Base-by-base conservation (phyloP, 2,329 filamentous ascomycete species). In the Aspergillus novofumigatus region DNA sequence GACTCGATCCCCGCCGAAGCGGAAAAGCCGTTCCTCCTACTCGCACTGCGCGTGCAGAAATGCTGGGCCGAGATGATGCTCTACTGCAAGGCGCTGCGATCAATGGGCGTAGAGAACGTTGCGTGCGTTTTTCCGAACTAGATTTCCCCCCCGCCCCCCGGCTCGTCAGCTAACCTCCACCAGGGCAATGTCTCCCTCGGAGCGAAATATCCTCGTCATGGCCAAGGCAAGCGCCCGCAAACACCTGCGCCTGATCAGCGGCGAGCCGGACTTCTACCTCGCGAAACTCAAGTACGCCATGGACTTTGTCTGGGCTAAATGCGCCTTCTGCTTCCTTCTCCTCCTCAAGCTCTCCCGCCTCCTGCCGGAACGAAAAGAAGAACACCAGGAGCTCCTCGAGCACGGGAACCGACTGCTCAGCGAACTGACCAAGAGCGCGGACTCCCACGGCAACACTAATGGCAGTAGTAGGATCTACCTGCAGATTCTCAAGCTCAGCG, bases 251-350 rank as follows among this genome's bases (percentile, higher is more conserved):
- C 75, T 80, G 20, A 77, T 83, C 35, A 73, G 81, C 38, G 62
- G 70, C n/a, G 71, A 78, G 49, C 73, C 77, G 48, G 67, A 74
- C 14, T 64, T 71, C 1, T 84, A 84, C 61, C 75, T 84, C 8
- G 75, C 72, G 14, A 80, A 79, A 17, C 76, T 84, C 35, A 77
- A 75, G 29, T 83, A 79, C 60, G 80, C 81, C 0, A 82, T 83
- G 76, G 81, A 83, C 54, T 84, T 83, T 57, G 81, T 84, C 21
- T 83, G 81, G 81, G 81, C 81, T 0, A 84, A 84, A 64, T 81
- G 80, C 52, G 80, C 81, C 0, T 84, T 83, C 59, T 83, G 80
- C n/a, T 80, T 83, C 48, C 69, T 84, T 1, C 71, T 85, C 1
- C 75, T 83, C 1, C 75, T 84, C 2, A 82, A 82, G 56, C 71